These are phyloP conservation scores for Porcisia deanei DNA, from an alignment of 208 protist species.

Conservation along the genomic window DNA sequence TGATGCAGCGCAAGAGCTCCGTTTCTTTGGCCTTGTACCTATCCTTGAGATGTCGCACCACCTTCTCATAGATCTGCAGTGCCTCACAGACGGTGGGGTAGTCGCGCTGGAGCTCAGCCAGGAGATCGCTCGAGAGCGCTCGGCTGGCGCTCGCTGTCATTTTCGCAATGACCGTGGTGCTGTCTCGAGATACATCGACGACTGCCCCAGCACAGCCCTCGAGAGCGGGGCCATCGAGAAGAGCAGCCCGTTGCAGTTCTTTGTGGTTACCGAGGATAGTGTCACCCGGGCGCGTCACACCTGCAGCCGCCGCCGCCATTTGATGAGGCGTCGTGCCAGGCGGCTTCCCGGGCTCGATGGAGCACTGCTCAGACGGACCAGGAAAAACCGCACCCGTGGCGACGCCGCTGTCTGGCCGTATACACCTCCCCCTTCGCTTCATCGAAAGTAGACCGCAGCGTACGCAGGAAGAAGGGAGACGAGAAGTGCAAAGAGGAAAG, in stretches of 20 bases:
- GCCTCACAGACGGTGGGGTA: constrained; percentile 33
- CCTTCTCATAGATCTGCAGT: constrained; percentile 35
- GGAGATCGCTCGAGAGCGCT: constrained; percentile 12
- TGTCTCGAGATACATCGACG: background rate
- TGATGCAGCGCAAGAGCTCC: constrained; percentile 77
- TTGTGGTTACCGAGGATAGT: background rate
- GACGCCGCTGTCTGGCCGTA: background rate
- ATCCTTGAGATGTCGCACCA: constrained; percentile 47
- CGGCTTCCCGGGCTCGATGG: background rate
- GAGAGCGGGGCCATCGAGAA: background rate
- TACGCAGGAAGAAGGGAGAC: background rate
- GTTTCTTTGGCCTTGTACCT: constrained; percentile 60
- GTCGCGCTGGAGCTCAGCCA: constrained; percentile 18
- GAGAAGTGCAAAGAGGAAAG: background rate
- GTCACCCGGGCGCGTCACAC: background rate
- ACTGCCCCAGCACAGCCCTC: background rate
- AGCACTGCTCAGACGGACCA: background rate
- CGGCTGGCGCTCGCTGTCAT: background rate
- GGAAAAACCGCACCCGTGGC: background rate
- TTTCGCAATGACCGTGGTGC: background rate
- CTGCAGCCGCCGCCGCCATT: background rate
- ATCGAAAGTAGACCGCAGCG: background rate
- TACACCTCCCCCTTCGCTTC: background rate
- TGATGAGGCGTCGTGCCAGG: background rate
- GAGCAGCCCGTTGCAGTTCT: background rate